phyloP scores from a whole-genome alignment of 2,329 filamentous ascomycete species.

The Diaporthe humulicola region DNA sequence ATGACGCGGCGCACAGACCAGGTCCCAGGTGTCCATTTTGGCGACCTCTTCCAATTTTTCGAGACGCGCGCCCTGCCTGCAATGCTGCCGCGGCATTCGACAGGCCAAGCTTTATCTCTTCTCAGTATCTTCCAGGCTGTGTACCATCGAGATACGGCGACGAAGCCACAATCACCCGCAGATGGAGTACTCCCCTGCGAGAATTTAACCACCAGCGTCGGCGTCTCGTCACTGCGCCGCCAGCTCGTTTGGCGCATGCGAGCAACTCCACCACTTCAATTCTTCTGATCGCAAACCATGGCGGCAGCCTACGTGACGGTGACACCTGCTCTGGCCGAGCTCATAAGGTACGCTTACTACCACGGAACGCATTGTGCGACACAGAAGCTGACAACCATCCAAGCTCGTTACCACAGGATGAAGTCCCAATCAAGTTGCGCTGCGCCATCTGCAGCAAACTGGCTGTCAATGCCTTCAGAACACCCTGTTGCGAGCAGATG shows the following conservation, averaged over 20 bases:
- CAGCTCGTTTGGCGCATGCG: constrained; percentile 31
- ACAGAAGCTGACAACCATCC: constrained; percentile 35
- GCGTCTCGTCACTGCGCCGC: constrained; percentile 33
- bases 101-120: constrained; percentile 19
- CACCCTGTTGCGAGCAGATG: constrained; percentile 94
- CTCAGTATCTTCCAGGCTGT: neutral
- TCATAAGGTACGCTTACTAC: constrained; percentile 64
- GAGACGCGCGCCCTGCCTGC: constrained; percentile 13
- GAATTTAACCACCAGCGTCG: constrained; percentile 32
- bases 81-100: constrained; percentile 14
- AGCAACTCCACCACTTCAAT: constrained; percentile 15
- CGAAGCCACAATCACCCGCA: constrained; percentile 15
- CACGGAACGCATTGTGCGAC: neutral
- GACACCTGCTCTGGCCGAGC: constrained; percentile 68
- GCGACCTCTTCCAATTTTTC: constrained; percentile 31
- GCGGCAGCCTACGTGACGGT: constrained; percentile 46
- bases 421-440: constrained; percentile 95
- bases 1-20: constrained; percentile 21
- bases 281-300: constrained; percentile 41
- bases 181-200: constrained; percentile 27
- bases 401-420: constrained; percentile 83
- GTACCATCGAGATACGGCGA: constrained; percentile 4
- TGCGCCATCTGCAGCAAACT: constrained; percentile 95
- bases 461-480: constrained; percentile 88
- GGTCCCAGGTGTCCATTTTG: neutral